These are phyloP conservation scores for Geotrichum histeridarum DNA, from an alignment of 1,139 yeast species.

Conservation along the genomic window DNA sequence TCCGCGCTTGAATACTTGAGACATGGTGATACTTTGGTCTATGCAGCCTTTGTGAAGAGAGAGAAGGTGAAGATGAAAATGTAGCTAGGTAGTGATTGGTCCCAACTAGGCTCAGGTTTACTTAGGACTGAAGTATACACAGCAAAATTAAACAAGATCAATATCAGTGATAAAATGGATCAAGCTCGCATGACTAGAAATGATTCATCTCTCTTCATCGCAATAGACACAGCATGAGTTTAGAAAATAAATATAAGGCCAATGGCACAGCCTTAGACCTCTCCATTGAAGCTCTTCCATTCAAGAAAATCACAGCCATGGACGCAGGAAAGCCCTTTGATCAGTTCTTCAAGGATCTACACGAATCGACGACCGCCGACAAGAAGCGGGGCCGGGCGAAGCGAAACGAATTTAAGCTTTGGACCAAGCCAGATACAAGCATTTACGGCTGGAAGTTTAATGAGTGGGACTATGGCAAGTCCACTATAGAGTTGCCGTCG, in stretches of 20 bases:
- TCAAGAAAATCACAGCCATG: background rate
- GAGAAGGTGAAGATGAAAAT: background rate
- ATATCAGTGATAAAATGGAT: too few relatives aligned
- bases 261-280: background rate
- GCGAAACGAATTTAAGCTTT: constrained; percentile 26
- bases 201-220: too few relatives aligned
- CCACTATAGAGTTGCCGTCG: constrained; percentile 54
- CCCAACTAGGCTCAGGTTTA: background rate
- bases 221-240: too few relatives aligned
- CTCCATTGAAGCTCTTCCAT: background rate
- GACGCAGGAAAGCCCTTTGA: constrained; percentile 8
- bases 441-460: constrained; percentile 67
- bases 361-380: constrained; percentile 10
- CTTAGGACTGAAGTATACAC: too few relatives aligned
- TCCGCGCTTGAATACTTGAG: constrained; percentile 84
- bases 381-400: constrained; percentile 26
- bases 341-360: constrained; percentile 4
- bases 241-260: too few relatives aligned
- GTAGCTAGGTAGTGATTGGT: background rate
- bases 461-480: constrained; percentile 78
- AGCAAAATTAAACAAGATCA: too few relatives aligned
- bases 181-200: too few relatives aligned
- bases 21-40: constrained; percentile 44
- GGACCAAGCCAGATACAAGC: constrained; percentile 30
- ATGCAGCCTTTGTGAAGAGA: background rate